Conservation (phyloP, 2,329 filamentous ascomycete genomes). For the Rutstroemia sp. region DNA sequence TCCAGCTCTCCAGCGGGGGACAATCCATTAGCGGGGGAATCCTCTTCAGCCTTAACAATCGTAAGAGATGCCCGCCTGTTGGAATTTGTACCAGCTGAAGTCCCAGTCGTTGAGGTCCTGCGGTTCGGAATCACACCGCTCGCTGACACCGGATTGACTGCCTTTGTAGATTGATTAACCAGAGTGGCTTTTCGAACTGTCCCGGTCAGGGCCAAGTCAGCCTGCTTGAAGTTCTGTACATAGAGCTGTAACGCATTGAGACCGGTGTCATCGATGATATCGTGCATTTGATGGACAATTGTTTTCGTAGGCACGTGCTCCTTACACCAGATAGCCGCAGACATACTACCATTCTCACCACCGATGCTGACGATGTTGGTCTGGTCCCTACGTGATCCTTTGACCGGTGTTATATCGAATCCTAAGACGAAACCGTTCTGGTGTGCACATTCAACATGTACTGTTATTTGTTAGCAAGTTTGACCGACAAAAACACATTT, state of each 20-base stretch:
- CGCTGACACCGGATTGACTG: conserved; percentile 15
- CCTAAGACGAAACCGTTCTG: conserved; percentile 76
- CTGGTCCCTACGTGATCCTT: conserved; percentile 78
- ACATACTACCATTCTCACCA: conserved; percentile 73
- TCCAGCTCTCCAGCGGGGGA: conserved; percentile 23
- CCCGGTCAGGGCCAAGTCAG: conserved; percentile 81
- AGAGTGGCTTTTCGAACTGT: conserved; percentile 85
- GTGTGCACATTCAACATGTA: conserved; percentile 88
- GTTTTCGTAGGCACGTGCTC: conserved; percentile 71
- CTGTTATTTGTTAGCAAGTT: conserved; percentile 16
- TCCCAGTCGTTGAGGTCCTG: conserved; percentile 47
- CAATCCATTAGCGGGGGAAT: not conserved
- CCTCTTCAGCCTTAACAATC: conserved; percentile 23
- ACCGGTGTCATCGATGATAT: conserved; percentile 63
- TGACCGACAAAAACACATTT: not conserved
- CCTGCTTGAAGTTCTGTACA: conserved; percentile 87
- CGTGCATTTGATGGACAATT: conserved; percentile 70
- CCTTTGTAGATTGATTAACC: conserved; percentile 34
- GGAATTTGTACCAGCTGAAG: conserved; percentile 21
- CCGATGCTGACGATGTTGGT: conserved; percentile 73
- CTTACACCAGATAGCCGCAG: conserved; percentile 86
- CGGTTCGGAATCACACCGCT: conserved; percentile 36
- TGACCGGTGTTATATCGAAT: conserved; percentile 85
- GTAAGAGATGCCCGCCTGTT: conserved; percentile 22
- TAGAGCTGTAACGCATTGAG: conserved; percentile 79